Percentiles rank a stretch among this genome's conserved stretches.
These are phyloP conservation scores for Flaveria robusta DNA, from an alignment of 129 eudicot genomes.

Conservation along the genomic window DNA sequence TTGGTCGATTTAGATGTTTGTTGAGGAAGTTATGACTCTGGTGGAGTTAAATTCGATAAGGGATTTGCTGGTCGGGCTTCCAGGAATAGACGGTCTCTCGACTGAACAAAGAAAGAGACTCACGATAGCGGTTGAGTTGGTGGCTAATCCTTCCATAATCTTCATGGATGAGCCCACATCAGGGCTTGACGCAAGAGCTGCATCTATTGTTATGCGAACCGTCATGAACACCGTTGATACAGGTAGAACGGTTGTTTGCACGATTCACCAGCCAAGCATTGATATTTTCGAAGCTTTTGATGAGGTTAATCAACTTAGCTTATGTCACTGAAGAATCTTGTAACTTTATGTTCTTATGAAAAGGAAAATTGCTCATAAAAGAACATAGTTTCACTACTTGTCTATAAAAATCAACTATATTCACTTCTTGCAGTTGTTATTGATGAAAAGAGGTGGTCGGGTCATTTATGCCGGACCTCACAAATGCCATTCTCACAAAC, in stretches of 20 bases:
- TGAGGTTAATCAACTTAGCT: constrained; percentile 45
- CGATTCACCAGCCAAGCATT: constrained; percentile 93
- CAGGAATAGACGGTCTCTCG: constrained; percentile 73
- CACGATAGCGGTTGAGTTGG: constrained; percentile 46
- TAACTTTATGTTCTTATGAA: too few species aligned
- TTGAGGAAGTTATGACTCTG: constrained; percentile 82
- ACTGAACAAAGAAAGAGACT: constrained; percentile 82
- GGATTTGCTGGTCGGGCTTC: constrained; percentile 72
- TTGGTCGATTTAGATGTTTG: constrained; percentile 50
- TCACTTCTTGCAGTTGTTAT: constrained; percentile 49
- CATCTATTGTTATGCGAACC: constrained; percentile 39
- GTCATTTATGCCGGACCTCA: constrained; percentile 80
- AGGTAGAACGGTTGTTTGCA: constrained; percentile 87
- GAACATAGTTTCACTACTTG: too few species aligned
- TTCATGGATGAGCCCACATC: constrained; percentile 35
- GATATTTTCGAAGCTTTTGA: constrained; percentile 91
- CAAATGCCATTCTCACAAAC: constrained; percentile 57
- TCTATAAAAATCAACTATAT: not conserved
- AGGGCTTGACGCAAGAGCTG: constrained; percentile 39
- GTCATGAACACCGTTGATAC: constrained; percentile 81
- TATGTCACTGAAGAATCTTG: too few species aligned
- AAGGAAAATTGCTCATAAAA: too few species aligned
- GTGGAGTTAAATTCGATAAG: constrained; percentile 63
- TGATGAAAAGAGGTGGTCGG: constrained; percentile 77
- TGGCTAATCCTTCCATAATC: constrained; percentile 69